Percentiles rank a stretch among this genome's conserved stretches.
These are phyloP conservation scores for Leccinum griseonigrum DNA, from an alignment of 1,284 basidiomycete species.

Conservation along the genomic window DNA sequence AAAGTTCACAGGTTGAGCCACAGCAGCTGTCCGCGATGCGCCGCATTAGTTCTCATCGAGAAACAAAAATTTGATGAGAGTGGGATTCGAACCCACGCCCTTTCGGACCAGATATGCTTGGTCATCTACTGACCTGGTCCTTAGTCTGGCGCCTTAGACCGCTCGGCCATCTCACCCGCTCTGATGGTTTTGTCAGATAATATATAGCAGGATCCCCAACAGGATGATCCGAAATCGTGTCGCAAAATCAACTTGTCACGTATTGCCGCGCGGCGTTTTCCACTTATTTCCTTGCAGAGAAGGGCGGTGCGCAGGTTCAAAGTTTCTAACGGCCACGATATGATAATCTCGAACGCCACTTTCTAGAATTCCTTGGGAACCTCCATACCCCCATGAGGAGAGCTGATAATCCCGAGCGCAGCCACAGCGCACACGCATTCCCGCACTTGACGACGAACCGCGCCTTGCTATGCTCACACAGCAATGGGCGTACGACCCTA, in stretches of 20 bases:
- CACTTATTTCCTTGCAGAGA: background rate
- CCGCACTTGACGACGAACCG: background rate
- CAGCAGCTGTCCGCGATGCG: background rate
- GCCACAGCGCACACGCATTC: background rate
- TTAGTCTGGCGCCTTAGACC: constrained; percentile 74
- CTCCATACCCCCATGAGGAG: background rate
- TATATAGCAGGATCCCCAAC: no score
- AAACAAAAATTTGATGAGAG: constrained; percentile 39
- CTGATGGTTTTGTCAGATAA: no score
- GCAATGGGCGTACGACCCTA: background rate
- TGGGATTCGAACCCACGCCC: constrained; percentile 75
- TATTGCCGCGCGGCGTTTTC: background rate
- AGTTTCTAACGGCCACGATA: background rate
- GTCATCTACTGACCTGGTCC: constrained; percentile 40
- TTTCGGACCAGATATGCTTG: constrained; percentile 49
- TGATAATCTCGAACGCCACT: background rate
- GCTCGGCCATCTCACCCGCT: constrained; percentile 33
- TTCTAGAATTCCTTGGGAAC: background rate
- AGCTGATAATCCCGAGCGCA: background rate
- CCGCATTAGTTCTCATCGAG: background rate
- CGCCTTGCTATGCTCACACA: background rate
- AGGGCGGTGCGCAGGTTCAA: background rate
- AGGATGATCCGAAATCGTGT: background rate
- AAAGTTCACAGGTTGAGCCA: background rate
- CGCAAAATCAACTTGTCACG: background rate